Evolutionary conservation across 1,284 basidiomycete genomes (phyloP).

Genomic region (Porogramme epimiltina): DNA sequence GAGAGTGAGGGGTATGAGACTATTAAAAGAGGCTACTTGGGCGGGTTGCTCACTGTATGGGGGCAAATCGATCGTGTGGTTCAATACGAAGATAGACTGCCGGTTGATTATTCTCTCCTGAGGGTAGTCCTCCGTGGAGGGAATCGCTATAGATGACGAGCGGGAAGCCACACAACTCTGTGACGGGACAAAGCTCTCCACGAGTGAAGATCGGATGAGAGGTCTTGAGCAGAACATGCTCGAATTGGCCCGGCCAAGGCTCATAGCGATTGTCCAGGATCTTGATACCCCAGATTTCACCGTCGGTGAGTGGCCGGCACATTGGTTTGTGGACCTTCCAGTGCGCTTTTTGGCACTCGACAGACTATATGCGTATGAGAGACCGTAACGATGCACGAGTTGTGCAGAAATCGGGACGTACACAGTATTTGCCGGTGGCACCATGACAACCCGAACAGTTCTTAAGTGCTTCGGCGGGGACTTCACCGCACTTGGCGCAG

Average conservation of each 20-base stretch:
- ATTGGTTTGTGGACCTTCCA: slow-evolving; percentile 22
- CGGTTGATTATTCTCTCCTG: slow-evolving; percentile 14
- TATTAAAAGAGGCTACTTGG: too few relatives aligned
- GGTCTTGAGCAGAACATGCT: slow-evolving; percentile 16
- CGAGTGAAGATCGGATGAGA: slow-evolving; percentile 13
- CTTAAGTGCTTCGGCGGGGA: neutral
- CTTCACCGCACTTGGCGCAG: slow-evolving; percentile 4
- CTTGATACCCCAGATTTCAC: slow-evolving; percentile 21
- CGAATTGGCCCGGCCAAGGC: slow-evolving; percentile 12
- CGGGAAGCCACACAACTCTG: slow-evolving; percentile 10
- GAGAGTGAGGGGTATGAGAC: too few relatives aligned
- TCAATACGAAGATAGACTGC: slow-evolving; percentile 23
- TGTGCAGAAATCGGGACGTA: neutral
- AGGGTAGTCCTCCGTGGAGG: slow-evolving; percentile 1
- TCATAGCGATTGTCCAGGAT: slow-evolving; percentile 16
- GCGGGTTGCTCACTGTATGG: slow-evolving; percentile 18
- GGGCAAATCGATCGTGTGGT: slow-evolving; percentile 12
- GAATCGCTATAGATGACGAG: slow-evolving; percentile 15
- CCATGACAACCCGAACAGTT: slow-evolving; percentile 10
- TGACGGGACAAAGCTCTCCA: slow-evolving; percentile 19
- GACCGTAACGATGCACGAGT: neutral
- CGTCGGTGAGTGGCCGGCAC: slow-evolving; percentile 3
- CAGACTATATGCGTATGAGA: slow-evolving; percentile 5
- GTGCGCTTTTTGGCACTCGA: slow-evolving; percentile 16
- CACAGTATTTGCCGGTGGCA: slow-evolving; percentile 12